Conservation (phyloP, 805 yeast species). For the Candida wancherniae region DNA sequence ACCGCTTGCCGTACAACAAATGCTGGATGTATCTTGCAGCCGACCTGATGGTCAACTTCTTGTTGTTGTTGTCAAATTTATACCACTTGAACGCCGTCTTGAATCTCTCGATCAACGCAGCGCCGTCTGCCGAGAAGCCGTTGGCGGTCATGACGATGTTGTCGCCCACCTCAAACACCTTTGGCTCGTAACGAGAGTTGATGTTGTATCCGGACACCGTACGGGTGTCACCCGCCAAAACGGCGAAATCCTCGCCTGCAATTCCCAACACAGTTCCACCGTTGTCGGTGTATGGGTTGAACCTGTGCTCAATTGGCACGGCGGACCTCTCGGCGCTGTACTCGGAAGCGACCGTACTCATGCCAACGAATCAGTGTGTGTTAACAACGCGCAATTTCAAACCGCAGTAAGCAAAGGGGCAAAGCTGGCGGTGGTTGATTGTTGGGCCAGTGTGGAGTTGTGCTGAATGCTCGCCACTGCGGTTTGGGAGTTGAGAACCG, state of each 20-base stretch:
- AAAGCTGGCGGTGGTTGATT: too few species aligned
- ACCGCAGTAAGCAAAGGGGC: too few species aligned
- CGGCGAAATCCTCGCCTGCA: conserved; percentile 96
- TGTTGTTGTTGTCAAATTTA: conserved; percentile 76
- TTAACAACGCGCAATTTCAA: too few species aligned
- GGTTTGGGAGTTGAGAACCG: too few species aligned
- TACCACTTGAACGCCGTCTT: conserved; percentile 79
- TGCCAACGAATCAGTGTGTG: too few species aligned
- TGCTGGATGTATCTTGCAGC: conserved; percentile 93
- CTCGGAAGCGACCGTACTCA: conserved; percentile 19
- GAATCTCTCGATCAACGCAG: conserved; percentile 74
- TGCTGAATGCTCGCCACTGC: too few species aligned
- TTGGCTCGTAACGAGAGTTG: conserved; percentile 88
- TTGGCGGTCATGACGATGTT: conserved; percentile 83
- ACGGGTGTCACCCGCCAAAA: conserved; percentile 97
- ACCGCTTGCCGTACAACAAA: conserved; percentile 83
- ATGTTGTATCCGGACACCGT: conserved; percentile 91
- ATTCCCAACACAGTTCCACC: conserved; percentile 98
- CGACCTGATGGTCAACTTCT: conserved; percentile 58
- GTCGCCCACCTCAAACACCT: conserved; percentile 86
- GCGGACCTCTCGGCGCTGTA: conserved; percentile 15
- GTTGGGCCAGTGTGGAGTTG: too few species aligned
- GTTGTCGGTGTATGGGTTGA: conserved; percentile 89
- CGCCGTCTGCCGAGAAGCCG: conserved; percentile 95
- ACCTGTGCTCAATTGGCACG: conserved; percentile 82